Percentiles rank a stretch among this genome's conserved stretches.
phyloP scores from a whole-genome alignment of 345 rosid genomes.

The Rhodamnia argentea region DNA sequence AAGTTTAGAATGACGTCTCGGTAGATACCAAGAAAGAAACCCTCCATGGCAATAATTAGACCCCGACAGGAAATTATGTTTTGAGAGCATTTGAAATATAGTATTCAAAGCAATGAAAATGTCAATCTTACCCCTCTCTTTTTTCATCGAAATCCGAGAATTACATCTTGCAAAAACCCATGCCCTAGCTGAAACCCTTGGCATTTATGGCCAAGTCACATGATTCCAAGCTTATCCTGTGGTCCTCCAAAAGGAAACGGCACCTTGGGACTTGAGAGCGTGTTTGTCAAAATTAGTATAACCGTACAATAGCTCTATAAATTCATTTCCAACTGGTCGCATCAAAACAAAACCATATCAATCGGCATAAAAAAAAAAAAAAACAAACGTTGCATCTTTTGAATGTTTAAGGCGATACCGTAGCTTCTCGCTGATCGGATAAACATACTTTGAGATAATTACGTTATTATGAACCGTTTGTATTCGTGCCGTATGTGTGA shows the following conservation, averaged over 20 bases:
- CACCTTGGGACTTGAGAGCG: not conserved
- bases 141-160: not conserved
- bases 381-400: rapidly evolving
- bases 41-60: not conserved
- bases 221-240: not conserved
- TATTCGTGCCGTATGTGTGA: not conserved
- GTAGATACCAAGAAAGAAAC: not conserved
- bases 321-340: not conserved
- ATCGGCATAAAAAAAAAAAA: rapidly evolving
- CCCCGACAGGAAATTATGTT: not conserved
- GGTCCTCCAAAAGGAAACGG: not conserved
- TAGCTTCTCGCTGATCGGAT: not conserved
- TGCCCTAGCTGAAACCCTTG: not conserved
- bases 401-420: not conserved
- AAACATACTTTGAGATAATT: not conserved
- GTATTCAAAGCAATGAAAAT: not conserved
- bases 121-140: not conserved
- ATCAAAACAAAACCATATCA: not conserved
- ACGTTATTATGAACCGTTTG: too few species aligned
- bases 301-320: not conserved
- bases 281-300: not conserved
- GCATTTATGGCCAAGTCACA: not conserved
- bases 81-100: not conserved
- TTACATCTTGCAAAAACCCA: not conserved
- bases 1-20: not conserved